phyloP scores from a whole-genome alignment of 1,284 basidiomycete genomes.

The Cutaneotrichosporon sp. region DNA sequence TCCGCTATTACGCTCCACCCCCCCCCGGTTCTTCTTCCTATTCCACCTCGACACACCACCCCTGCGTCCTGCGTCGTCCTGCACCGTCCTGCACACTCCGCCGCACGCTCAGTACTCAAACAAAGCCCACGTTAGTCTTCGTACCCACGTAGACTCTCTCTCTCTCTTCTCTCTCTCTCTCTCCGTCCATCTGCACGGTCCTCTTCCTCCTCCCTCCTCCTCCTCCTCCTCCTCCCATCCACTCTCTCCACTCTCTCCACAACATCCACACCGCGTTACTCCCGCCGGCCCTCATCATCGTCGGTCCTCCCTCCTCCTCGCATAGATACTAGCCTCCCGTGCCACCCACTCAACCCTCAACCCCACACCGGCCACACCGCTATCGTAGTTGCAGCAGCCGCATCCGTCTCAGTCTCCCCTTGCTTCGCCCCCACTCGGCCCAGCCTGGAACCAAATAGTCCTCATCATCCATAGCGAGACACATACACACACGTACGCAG shows the following conservation, averaged over 20 bases:
- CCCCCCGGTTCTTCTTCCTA: background rate
- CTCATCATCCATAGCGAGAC: no score
- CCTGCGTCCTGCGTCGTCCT: background rate
- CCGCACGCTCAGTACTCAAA: no score
- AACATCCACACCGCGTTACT: constrained; percentile 5
- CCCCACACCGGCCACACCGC: no score
- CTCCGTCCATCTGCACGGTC: no score
- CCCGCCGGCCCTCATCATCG: background rate
- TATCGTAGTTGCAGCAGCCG: background rate
- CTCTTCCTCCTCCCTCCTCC: background rate
- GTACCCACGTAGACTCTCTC: background rate
- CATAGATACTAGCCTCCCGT: no score
- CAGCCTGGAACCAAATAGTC: constrained; percentile 14
- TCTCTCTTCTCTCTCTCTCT: no score
- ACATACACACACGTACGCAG: no score
- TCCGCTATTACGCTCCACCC: background rate
- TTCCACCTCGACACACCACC: background rate
- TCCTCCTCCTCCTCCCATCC: background rate
- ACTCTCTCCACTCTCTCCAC: background rate
- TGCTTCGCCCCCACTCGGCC: no score
- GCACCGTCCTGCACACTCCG: no score
- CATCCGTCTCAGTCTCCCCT: no score
- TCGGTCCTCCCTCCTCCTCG: background rate
- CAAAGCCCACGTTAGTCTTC: constrained; percentile 3
- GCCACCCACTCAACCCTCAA: no score